Conservation (phyloP, 1,284 basidiomycete species). For the Nidula niveotomentosa region DNA sequence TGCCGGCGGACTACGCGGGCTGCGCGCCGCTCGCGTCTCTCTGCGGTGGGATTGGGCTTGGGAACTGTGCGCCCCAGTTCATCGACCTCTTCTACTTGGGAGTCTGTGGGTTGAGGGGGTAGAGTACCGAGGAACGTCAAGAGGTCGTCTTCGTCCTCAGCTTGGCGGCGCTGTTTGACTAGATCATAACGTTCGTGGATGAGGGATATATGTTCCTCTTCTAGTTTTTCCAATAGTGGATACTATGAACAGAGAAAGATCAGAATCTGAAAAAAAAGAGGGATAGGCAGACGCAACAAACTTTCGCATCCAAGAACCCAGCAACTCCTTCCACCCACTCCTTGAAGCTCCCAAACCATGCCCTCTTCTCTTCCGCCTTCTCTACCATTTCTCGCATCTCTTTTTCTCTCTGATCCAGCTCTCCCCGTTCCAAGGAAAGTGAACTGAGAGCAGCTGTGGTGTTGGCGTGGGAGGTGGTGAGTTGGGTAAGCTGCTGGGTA, state of each 20-base stretch:
- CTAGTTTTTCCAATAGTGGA: slow-evolving; percentile 83
- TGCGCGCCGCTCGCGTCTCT: slow-evolving; percentile 52
- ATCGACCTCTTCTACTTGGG: slow-evolving; percentile 51
- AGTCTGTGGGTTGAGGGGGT: slow-evolving; percentile 25
- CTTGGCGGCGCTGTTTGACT: slow-evolving; percentile 59
- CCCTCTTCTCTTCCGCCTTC: slow-evolving; percentile 78
- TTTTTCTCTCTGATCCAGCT: slow-evolving; percentile 73
- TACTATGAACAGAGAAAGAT: slow-evolving; percentile 46
- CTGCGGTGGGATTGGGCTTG: slow-evolving; percentile 40
- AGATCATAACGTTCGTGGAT: slow-evolving; percentile 76
- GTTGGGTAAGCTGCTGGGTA: slow-evolving; percentile 60
- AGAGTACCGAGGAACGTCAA: slow-evolving; percentile 68
- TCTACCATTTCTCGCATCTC: slow-evolving; percentile 82
- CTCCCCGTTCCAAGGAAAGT: slow-evolving; percentile 66
- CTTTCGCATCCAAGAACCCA: slow-evolving; percentile 91
- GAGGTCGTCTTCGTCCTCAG: slow-evolving; percentile 85
- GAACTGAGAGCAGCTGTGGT: slow-evolving; percentile 63
- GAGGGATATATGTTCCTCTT: slow-evolving; percentile 76
- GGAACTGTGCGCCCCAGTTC: slow-evolving; percentile 62
- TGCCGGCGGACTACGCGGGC: slow-evolving; percentile 52
- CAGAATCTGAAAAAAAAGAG: too few species aligned
- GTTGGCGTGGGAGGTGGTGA: slow-evolving; percentile 71
- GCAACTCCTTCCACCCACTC: slow-evolving; percentile 90
- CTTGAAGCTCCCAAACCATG: slow-evolving; percentile 85
- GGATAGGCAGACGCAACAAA: slow-evolving; percentile 20